Percentiles rank a stretch among this genome's conserved stretches.
phyloP scores from a whole-genome alignment of 2,329 filamentous ascomycete genomes.

The Ceratocystis cacaofunesta region DNA sequence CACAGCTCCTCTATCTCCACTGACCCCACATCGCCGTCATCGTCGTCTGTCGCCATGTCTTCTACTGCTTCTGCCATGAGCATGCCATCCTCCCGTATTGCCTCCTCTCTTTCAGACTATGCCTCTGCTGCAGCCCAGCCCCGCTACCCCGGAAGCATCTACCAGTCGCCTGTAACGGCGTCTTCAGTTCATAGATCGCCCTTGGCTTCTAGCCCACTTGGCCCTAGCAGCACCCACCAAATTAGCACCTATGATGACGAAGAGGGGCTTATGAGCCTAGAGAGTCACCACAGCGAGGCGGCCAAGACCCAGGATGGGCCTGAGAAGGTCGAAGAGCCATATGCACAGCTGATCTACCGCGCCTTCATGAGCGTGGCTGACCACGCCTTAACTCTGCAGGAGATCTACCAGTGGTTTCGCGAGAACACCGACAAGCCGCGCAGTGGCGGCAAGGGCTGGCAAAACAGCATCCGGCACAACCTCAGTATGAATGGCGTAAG shows the following conservation, averaged over 20 bases:
- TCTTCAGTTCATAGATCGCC: constrained; percentile 3
- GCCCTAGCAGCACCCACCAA: not conserved
- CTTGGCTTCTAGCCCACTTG: constrained; percentile 7
- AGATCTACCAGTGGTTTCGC: constrained; percentile 84
- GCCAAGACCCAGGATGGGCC: constrained; percentile 17
- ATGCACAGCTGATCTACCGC: constrained; percentile 65
- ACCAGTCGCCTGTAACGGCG: not conserved
- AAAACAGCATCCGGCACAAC: constrained; percentile 92
- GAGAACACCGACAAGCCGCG: constrained; percentile 72
- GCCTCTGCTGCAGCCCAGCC: constrained; percentile 2
- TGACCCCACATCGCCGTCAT: not conserved
- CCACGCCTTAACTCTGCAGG: constrained; percentile 62
- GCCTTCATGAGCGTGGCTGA: constrained; percentile 54
- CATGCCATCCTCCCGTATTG: not conserved
- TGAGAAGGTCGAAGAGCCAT: constrained; percentile 39
- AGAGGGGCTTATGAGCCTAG: constrained; percentile 12
- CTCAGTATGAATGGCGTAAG: constrained; percentile 85
- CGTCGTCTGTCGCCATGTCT: not conserved
- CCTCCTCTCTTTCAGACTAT: constrained; percentile 6
- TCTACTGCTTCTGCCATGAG: not conserved
- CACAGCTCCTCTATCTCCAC: not conserved
- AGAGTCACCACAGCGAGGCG: constrained; percentile 18
- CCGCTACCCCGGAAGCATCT: constrained; percentile 6
- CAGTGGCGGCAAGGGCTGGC: constrained; percentile 60
- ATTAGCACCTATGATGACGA: constrained; percentile 14